These are phyloP conservation scores for Angophora floribunda DNA, from an alignment of 345 rosid species.

Conservation along the genomic window DNA sequence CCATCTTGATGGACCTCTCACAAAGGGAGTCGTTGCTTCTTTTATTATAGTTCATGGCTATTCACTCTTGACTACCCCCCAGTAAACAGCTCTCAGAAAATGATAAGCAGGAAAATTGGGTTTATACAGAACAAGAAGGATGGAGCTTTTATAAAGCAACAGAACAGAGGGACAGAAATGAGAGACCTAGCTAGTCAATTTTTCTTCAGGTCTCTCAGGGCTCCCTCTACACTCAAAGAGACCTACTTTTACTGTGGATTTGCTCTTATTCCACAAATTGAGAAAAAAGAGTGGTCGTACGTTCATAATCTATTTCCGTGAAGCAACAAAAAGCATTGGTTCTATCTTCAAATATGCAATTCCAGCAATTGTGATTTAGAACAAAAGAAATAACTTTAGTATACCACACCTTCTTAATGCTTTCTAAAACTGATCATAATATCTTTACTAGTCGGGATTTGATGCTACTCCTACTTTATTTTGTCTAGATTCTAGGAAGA, in stretches of 20 bases:
- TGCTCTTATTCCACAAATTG: neutral
- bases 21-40: constrained; percentile 27
- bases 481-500: neutral
- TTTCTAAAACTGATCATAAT: neutral
- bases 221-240: neutral
- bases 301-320: neutral
- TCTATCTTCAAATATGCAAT: neutral
- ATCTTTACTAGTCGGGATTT: neutral
- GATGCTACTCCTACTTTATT: neutral
- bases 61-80: neutral
- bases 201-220: neutral
- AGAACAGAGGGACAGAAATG: neutral
- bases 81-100: neutral
- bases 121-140: neutral
- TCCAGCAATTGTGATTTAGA: neutral
- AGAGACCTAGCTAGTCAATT: neutral
- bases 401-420: neutral
- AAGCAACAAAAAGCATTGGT: neutral
- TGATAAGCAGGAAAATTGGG: neutral
- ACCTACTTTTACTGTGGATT: neutral
- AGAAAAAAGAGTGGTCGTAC: neutral
- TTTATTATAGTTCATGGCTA: constrained; percentile 17
- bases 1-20: constrained; percentile 40
- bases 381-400: neutral
- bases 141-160: neutral